Conservation (phyloP, 768 basidiomycete genomes). For the Hebeloma cylindrosporum region DNA sequence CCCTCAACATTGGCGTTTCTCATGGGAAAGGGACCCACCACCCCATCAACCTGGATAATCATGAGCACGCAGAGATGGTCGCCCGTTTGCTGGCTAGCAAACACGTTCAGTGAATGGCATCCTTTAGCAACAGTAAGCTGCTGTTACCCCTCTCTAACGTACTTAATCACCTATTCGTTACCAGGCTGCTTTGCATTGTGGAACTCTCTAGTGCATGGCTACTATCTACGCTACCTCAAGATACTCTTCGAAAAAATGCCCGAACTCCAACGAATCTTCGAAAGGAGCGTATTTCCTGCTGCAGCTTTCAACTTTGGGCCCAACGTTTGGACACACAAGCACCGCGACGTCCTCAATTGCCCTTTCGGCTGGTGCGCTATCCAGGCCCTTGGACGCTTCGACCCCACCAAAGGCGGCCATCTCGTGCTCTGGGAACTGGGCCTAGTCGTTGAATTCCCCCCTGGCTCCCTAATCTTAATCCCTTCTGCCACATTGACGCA, state of each 20-base stretch:
- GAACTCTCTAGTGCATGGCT: not conserved
- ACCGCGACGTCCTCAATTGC: conserved; percentile 8
- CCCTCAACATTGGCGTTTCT: conserved; percentile 4
- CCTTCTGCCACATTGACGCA: conserved; percentile 22
- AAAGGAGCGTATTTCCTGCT: conserved; percentile 7
- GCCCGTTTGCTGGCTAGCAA: not conserved
- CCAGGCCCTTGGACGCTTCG: conserved; percentile 13
- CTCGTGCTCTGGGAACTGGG: conserved; percentile 25
- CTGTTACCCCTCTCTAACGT: too few species aligned
- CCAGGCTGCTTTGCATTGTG: conserved; percentile 4
- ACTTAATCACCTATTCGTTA: not conserved
- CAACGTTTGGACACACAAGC: conserved; percentile 8
- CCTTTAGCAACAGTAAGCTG: conserved; percentile 5
- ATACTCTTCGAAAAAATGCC: not conserved
- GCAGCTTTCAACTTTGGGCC: conserved; percentile 14
- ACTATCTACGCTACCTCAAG: conserved; percentile 1
- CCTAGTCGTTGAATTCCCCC: conserved; percentile 18
- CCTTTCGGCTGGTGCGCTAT: conserved; percentile 10
- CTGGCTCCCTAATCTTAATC: not conserved
- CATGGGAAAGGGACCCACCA: conserved; percentile 3
- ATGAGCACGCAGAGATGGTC: not conserved
- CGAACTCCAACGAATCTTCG: not conserved
- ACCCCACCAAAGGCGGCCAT: conserved; percentile 26
- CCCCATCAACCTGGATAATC: conserved; percentile 2
- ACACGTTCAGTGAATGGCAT: not conserved